Conservation (phyloP, 148 eudicot genomes). For the Rhododendron ovatum region DNA sequence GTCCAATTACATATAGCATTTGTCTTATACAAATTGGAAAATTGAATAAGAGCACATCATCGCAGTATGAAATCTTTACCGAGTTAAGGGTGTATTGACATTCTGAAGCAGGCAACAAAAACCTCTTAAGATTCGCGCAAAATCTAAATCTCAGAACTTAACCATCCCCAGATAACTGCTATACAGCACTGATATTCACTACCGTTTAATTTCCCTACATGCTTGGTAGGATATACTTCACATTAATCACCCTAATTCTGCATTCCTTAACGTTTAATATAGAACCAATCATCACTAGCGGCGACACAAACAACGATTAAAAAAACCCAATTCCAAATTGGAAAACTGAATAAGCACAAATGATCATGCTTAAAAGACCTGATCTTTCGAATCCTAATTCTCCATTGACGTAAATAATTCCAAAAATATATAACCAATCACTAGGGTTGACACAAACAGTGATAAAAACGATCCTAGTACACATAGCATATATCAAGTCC, state of each 20-base stretch:
- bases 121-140: not conserved
- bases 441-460: not conserved
- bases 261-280: not conserved
- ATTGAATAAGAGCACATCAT: not conserved
- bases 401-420: not conserved
- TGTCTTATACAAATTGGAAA: not conserved
- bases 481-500: not conserved
- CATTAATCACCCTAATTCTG: not conserved
- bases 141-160: not conserved
- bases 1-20: not conserved
- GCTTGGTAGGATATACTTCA: not conserved
- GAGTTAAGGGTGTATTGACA: not conserved
- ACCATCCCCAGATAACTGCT: not conserved
- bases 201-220: not conserved
- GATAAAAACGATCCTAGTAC: not conserved
- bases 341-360: not conserved
- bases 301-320: not conserved
- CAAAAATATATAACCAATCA: not conserved
- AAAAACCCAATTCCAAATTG: not conserved
- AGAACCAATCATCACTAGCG: not conserved
- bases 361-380: not conserved
- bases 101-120: not conserved
- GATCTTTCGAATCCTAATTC: not conserved
- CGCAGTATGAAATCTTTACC: not conserved
- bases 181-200: not conserved